Base-by-base conservation (phyloP, 2,329 filamentous ascomycete species). In the Rhynchosporium graminicola region DNA sequence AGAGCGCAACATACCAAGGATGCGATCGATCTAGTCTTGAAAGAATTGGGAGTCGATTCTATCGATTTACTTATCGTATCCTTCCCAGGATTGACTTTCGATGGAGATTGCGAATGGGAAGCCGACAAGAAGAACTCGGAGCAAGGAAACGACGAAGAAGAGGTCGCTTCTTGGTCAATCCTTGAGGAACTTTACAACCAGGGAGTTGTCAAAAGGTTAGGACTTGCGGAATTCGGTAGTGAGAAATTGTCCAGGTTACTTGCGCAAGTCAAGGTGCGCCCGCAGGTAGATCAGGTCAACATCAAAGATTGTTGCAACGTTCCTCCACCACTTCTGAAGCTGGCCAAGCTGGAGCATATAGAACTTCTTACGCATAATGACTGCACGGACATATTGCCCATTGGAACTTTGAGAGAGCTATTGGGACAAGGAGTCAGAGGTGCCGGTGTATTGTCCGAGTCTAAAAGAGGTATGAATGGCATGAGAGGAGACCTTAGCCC, bases 241-340 rank as follows among this genome's bases (percentile, higher is more conserved):
- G 87, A 92, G 70, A 89, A 95, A 71, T 80, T 99, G 43, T 78
- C 83, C n/a, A 85, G 85, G 13, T 93, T 99, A 71, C 79, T 98
- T 31, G 81, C 85, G 47, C 81, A 85, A 65, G 89, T 91, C 28
- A 81, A 80, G 46, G 80, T 96, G 64, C 85, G 84, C 68, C 95
- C 95, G 0, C 84, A 85, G 26, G 94, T 98, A 46, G 87, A 98
- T 76, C 95, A 99, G 81, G 96, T 99, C 81, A 98, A 98, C 74
- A 85, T 97, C 57, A 88, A 91, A 70, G 91, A 98, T 77, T 98
- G 94, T 80, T 99, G 95, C 77, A 94, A 92, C 52, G 95, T 98
- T 48, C 95, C 95, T 8, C 93, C 92, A 71, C 89, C 92, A 12
- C 82, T 99, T 66, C 87, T 92, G 63, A 78, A 89, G 71, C 88